Evolutionary conservation across 805 yeast species (phyloP), one percentile per base, ranked within the genome.

Genomic region (Pichia gijzeniarum): DNA sequence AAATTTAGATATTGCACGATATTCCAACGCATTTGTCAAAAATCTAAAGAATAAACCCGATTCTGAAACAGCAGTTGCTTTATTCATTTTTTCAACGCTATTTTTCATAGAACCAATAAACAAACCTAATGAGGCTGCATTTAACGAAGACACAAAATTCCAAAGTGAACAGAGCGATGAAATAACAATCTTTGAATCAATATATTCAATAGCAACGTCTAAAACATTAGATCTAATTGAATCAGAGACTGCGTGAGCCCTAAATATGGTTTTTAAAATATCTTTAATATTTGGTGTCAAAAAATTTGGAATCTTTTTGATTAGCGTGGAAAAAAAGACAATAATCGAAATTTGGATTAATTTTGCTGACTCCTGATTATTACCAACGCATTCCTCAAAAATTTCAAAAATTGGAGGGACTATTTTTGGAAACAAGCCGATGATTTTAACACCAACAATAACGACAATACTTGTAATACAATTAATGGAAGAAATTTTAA

Each of bases 251-350:
- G 65, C 69, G 40, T 73, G 70, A 28, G 86, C 78, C 42, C 65
- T 68, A 50, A 85, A 74, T 25, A 85, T 67, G 4, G 81, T 70
- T 39, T 69, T 66, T 41, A 90, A 65, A 37, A 88, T 75, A 31
- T 79, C 79, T 43, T 72, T 74, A 56, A 88, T 68, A 53, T 79
- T 80, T 3, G 91, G 79, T 35, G 78, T 69, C 65, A 91, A 74
- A 60, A 91, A 91, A 10, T 85, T 82, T 31, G 99, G 97, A 53
- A 93, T 80, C 54, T 86, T 80, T 64, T 82, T 86, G 41, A 90
- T 68, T 57, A 87, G 71, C 37, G 89, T 76, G 5, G 95, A 80
- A 45, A 86, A 71, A 38, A 91, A 69, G 31, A 87, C 75, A 48
- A 87, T 65, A 14, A 82, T 73, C 0, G 97, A 77, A 14, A 86